phyloP scores from a whole-genome alignment of 1,284 basidiomycete species.

The Sanghuangporus sanghuang region DNA sequence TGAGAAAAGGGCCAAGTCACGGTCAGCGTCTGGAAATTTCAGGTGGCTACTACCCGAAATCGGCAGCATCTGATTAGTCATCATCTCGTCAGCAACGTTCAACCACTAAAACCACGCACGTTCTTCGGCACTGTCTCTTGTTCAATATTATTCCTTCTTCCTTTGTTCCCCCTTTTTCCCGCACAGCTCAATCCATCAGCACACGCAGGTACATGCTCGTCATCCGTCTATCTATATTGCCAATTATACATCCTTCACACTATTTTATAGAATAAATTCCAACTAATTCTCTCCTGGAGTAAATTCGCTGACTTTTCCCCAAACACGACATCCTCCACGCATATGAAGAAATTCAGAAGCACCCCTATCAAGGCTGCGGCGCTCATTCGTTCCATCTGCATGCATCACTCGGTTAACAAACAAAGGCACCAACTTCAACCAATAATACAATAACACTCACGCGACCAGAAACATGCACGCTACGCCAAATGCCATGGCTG shows the following conservation, averaged over 20 bases:
- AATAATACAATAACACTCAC: slow-evolving; percentile 48
- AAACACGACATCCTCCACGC: not conserved
- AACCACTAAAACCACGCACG: slow-evolving; percentile 30
- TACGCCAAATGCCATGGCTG: slow-evolving; percentile 84
- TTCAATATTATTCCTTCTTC: not conserved
- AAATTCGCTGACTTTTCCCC: too few species aligned
- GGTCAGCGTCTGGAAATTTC: slow-evolving; percentile 2
- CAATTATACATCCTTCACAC: not conserved
- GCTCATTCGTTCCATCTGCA: slow-evolving; percentile 77
- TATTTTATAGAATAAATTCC: too few species aligned
- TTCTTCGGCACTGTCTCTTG: slow-evolving; percentile 26
- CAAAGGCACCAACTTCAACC: slow-evolving; percentile 7
- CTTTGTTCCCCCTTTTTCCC: not conserved
- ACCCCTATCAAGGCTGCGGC: not conserved
- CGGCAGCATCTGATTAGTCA: not conserved
- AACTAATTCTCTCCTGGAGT: too few species aligned
- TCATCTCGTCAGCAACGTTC: slow-evolving; percentile 6
- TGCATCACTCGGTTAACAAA: slow-evolving; percentile 19
- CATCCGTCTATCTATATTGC: not conserved
- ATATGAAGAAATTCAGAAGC: not conserved
- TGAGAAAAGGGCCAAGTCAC: slow-evolving; percentile 11
- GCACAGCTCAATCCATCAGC: not conserved
- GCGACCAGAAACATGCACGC: slow-evolving; percentile 84
- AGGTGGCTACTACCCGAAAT: slow-evolving; percentile 5
- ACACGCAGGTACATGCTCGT: not conserved